Evolutionary conservation across 164 flowering plant genomes (phyloP).

Genomic region (Vitis rotundifolia): DNA sequence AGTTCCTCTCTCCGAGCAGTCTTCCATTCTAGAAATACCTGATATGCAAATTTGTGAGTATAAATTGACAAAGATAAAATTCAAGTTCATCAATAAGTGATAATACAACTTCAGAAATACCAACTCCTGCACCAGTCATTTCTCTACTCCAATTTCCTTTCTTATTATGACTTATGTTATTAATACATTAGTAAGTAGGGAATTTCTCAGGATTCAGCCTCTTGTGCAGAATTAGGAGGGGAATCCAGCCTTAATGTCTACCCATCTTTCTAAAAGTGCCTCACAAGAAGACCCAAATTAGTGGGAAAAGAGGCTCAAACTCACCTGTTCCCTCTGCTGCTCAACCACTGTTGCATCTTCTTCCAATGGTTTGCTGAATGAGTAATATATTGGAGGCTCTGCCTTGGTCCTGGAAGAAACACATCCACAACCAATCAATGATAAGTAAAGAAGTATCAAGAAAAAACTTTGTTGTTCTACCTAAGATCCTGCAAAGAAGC

Average conservation of each 20-base stretch:
- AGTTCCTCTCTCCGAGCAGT: constrained; percentile 82
- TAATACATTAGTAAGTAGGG: too few species aligned
- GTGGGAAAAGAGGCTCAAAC: not conserved
- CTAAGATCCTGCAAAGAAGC: constrained; percentile 29
- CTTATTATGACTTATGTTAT: too few species aligned
- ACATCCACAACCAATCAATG: constrained; percentile 26
- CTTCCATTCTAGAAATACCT: constrained; percentile 88
- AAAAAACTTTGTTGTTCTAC: constrained; percentile 14
- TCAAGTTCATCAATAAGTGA: too few species aligned
- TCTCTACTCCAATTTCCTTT: too few species aligned
- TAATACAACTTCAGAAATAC: too few species aligned
- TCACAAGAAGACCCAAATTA: not conserved
- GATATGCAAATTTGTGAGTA: constrained; percentile 6
- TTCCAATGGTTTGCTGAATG: constrained; percentile 70
- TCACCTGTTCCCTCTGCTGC: constrained; percentile 75
- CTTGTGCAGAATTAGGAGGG: too few species aligned
- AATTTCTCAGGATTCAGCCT: too few species aligned
- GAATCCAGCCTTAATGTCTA: too few species aligned
- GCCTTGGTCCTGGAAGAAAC: constrained; percentile 72
- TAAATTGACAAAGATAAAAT: too few species aligned
- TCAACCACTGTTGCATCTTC: constrained; percentile 55
- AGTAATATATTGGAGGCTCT: constrained; percentile 82
- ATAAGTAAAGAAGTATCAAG: constrained; percentile 9
- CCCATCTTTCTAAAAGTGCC: too few species aligned
- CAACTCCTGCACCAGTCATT: too few species aligned